Percentiles rank a stretch among this genome's conserved stretches.
phyloP scores from a whole-genome alignment of 2,329 filamentous ascomycete species.

The Penicillium brasilianum region DNA sequence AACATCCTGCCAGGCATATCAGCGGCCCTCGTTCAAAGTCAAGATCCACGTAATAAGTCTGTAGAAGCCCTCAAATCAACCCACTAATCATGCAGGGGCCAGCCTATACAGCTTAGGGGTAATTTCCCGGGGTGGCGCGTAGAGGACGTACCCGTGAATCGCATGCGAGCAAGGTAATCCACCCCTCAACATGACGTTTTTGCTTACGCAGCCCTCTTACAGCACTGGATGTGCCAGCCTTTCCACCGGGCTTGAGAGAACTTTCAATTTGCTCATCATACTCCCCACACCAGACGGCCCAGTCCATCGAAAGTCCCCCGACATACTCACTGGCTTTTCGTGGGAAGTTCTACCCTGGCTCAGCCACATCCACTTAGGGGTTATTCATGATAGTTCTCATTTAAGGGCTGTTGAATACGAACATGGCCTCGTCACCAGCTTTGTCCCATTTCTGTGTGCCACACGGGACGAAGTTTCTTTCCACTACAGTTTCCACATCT shows the following conservation, averaged over 20 bases:
- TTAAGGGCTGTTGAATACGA: constrained; percentile 1
- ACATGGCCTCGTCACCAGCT: constrained; percentile 9
- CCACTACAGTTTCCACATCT: neutral
- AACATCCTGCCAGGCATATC: neutral
- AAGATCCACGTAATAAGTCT: constrained; percentile 13
- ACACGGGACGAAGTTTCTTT: neutral
- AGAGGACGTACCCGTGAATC: neutral
- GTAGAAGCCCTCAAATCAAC: neutral
- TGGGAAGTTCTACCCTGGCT: neutral
- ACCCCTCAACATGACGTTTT: constrained; percentile 27
- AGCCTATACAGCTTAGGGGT: constrained; percentile 14
- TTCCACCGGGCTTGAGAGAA: neutral
- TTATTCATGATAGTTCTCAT: neutral
- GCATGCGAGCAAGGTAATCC: constrained; percentile 12
- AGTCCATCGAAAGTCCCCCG: neutral
- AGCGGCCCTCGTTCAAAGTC: neutral
- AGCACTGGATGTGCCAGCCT: neutral
- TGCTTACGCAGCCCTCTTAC: constrained; percentile 28
- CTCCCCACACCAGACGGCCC: neutral
- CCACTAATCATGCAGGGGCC: constrained; percentile 28
- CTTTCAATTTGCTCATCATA: neutral
- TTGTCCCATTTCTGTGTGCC: neutral
- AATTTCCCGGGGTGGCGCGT: constrained; percentile 18
- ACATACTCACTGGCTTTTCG: neutral
- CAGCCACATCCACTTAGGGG: constrained; percentile 1